phyloP scores from a whole-genome alignment of 371 early-diverging fungal genomes.

The Dinochytrium kinnereticum region DNA sequence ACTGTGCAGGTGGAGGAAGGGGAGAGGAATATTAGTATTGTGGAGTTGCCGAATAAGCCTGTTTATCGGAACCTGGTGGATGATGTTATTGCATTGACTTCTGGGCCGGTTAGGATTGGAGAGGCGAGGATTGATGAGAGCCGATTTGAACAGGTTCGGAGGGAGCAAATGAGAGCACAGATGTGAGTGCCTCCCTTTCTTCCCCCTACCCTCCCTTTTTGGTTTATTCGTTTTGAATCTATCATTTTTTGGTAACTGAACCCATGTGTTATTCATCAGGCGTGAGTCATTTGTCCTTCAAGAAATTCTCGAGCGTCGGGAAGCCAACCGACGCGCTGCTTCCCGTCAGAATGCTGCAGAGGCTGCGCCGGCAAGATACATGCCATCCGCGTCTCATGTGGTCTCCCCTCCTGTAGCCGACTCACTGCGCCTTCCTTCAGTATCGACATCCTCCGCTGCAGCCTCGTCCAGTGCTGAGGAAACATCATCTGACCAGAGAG shows the following conservation, averaged over 20 bases:
- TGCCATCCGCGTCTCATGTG: no score
- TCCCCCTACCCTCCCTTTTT: neutral
- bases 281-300: neutral
- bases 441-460: no score
- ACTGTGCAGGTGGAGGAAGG: neutral
- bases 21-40: neutral
- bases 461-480: no score
- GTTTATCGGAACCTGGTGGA: neutral
- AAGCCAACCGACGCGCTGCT: neutral
- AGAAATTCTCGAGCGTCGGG: constrained; percentile 2
- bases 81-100: neutral
- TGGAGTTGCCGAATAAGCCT: neutral
- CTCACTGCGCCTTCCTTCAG: no score
- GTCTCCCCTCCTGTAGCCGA: no score
- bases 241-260: neutral
- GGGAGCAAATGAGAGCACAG: constrained; percentile 10
- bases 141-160: neutral
- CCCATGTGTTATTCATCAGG: neutral
- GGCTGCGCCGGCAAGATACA: no score
- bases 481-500: no score
- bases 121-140: constrained; percentile 10
- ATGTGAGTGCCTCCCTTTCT: constrained; percentile 3
- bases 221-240: neutral
- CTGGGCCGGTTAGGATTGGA: constrained; percentile 12
- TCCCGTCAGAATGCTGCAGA: no score